Evolutionary conservation across 192 early-diverging fungal species (phyloP).

Genomic region (Coemansia sp.): DNA sequence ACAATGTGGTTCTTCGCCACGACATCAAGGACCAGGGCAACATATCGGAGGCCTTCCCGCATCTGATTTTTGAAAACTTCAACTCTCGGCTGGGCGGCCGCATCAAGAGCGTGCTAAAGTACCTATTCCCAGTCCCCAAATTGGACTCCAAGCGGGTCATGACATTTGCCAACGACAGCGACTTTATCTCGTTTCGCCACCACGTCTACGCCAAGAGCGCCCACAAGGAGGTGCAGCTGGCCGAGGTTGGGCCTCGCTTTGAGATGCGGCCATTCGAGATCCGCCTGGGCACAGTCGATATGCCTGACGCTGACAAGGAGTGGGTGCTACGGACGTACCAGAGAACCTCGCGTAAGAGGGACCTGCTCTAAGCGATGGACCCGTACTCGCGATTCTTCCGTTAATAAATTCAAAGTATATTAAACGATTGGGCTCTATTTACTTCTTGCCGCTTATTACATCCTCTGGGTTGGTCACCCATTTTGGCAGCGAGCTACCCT

Average conservation of each 20-base stretch:
- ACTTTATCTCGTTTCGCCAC: conserved; percentile 97
- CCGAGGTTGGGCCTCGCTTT: conserved; percentile 97
- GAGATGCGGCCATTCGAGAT: conserved; percentile 98
- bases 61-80: conserved; percentile 96
- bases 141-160: conserved; percentile 93
- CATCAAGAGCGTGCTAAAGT: conserved; percentile 87
- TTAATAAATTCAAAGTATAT: background rate
- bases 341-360: conserved; percentile 79
- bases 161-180: conserved; percentile 95
- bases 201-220: conserved; percentile 91
- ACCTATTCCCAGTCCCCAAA: conserved; percentile 97
- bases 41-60: conserved; percentile 95
- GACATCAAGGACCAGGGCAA: conserved; percentile 96
- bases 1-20: conserved; percentile 96
- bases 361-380: conserved; percentile 56
- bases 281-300: conserved; percentile 90
- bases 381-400: background rate
- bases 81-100: conserved; percentile 80
- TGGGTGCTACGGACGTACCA: conserved; percentile 94
- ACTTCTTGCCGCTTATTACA: conserved; percentile 24
- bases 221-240: conserved; percentile 87
- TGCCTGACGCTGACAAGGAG: conserved; percentile 93
- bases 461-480: conserved; percentile 53
- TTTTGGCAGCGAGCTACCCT: conserved; percentile 41
- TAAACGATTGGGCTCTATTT: background rate